Base-by-base conservation (phyloP, 2,329 filamentous ascomycete species). In the Keithomyces neogunnii region DNA sequence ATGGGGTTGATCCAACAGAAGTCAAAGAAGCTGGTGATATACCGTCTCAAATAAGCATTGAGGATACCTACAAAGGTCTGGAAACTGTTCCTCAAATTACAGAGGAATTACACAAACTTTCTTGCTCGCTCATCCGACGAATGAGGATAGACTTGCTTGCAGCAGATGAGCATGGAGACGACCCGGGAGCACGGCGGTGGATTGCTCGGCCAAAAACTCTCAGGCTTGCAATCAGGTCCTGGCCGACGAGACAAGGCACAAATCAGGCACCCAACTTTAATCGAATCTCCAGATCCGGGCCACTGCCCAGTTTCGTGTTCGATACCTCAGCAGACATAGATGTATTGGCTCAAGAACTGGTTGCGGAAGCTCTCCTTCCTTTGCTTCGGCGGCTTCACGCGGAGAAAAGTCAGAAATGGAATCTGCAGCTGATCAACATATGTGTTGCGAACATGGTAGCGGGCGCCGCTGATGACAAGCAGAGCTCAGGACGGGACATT, bases 21-120 rank as follows among this genome's bases (percentile, higher is more conserved):
- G 89, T 97, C 19, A 82, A 83, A 47, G 76, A 83, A 55, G 86
- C 83, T 2, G 81, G 80, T 58, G 79, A 83, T 44, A 69, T 95
- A 1, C 92, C 92, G 0, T 83, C 82, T 1, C 91, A 96, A 66
- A 95, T 97, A 63, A 93, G 89, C 66, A 93, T 97, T 56, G 92
- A 97, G 64, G 91, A 97, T 68, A 93, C 89, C 13, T 97, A 95
- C 65, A 77, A 81, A 29, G 81, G 83, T 13, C 72, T 96, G 1
- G 80, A 86, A 57, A 82, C 76, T 0, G 64, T 85, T 48, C 66
- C 80, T 1, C 77, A 84, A 53, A 81, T 95, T 32, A 69, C 73
- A 42, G 80, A 79, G 55, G 85, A 95, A 67, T 72, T 96, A 40
- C 68, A 72, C n/a, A 76, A 80, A 53, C 71, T 96, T 2, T 76